These are phyloP conservation scores for Bruguiera gymnorhiza DNA, from an alignment of 345 rosid species.

Conservation along the genomic window DNA sequence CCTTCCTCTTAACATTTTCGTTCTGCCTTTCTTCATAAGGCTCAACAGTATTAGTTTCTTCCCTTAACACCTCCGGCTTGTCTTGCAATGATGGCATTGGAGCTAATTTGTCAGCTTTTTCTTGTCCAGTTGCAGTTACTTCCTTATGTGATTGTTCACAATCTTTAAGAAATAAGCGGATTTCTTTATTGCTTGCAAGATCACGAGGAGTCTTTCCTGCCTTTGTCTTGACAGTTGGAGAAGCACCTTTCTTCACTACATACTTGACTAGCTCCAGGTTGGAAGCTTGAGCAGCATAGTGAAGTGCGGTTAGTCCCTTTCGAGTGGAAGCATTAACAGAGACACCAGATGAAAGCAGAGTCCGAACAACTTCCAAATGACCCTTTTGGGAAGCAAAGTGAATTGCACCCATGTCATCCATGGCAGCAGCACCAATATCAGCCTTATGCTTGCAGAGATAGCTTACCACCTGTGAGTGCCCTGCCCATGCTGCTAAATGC, in stretches of 20 bases:
- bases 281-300: constrained; percentile 90
- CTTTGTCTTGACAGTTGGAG: constrained; percentile 59
- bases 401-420: constrained; percentile 96
- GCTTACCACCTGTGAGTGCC: constrained; percentile 64
- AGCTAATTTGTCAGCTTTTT: constrained; percentile 35
- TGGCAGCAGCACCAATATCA: constrained; percentile 92
- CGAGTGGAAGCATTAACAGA: constrained; percentile 66
- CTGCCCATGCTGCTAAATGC: constrained; percentile 97
- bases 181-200: constrained; percentile 60
- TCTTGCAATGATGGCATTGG: constrained; percentile 25
- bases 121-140: constrained; percentile 23
- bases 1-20: constrained; percentile 48
- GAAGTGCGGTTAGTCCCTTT: constrained; percentile 89
- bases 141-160: constrained; percentile 45
- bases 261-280: constrained; percentile 69
- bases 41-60: constrained; percentile 23
- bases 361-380: constrained; percentile 68
- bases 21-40: constrained; percentile 25
- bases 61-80: constrained; percentile 22
- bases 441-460: constrained; percentile 90
- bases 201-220: constrained; percentile 79
- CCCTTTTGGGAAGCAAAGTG: constrained; percentile 98
- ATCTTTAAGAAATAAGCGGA: constrained; percentile 48
- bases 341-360: constrained; percentile 56
- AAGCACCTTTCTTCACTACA: constrained; percentile 69